phyloP scores from a whole-genome alignment of 2,329 filamentous ascomycete species.

The Paracoccidioides brasiliensis region DNA sequence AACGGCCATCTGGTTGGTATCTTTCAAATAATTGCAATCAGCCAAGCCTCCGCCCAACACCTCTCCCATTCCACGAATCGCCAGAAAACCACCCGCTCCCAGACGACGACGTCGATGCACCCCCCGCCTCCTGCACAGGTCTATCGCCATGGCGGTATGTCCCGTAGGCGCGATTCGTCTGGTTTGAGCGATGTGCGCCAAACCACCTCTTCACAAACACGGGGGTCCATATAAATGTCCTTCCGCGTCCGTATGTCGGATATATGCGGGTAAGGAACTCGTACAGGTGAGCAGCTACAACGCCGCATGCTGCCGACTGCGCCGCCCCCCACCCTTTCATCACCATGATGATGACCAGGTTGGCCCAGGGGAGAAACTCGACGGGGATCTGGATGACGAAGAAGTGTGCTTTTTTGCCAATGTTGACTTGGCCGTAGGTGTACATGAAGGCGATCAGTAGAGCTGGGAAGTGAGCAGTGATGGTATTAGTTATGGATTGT shows the following conservation, averaged over 20 bases:
- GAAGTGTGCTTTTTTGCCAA: constrained; percentile 61
- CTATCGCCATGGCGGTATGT: background rate
- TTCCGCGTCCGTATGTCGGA: constrained; percentile 75
- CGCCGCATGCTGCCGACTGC: constrained; percentile 57
- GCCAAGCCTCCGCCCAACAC: constrained; percentile 1
- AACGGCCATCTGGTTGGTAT: too few species aligned
- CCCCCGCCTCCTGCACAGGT: background rate
- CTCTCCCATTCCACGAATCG: constrained; percentile 2
- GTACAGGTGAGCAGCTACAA: constrained; percentile 77
- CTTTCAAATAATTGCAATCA: background rate
- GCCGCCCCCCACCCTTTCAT: constrained; percentile 46
- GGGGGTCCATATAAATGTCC: constrained; percentile 64
- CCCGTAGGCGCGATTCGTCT: background rate
- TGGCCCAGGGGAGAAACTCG: constrained; percentile 66
- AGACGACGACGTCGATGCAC: constrained; percentile 4
- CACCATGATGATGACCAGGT: constrained; percentile 63
- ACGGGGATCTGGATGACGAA: constrained; percentile 75
- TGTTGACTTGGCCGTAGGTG: constrained; percentile 74
- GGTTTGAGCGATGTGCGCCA: constrained; percentile 8
- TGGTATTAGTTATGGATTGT: constrained; percentile 20
- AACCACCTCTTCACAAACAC: constrained; percentile 56
- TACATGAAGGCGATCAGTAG: constrained; percentile 72
- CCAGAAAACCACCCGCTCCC: constrained; percentile 2
- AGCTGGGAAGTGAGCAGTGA: constrained; percentile 39
- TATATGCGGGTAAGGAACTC: constrained; percentile 83